A percentile compares a stretch with the other conserved stretches of the same genome.
These are phyloP conservation scores for Petunia axillaris DNA, from an alignment of 257 asterid genomes.

Conservation along the genomic window DNA sequence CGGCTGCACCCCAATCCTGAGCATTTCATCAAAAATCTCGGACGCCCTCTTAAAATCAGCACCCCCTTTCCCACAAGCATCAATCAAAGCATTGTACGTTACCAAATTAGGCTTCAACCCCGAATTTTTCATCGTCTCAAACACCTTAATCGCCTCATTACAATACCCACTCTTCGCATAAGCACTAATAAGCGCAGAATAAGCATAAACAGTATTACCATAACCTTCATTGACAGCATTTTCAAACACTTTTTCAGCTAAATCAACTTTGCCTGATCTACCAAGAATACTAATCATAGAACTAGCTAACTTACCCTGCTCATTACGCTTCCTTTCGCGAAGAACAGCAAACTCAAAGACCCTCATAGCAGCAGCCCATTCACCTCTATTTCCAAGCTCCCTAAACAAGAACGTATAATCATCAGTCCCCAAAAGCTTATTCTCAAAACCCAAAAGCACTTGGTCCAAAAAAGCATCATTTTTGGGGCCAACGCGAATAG, in stretches of 20 bases:
- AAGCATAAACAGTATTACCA: conserved; percentile 83
- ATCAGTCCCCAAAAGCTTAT: conserved; percentile 66
- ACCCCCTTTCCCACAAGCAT: conserved; percentile 98
- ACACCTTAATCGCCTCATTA: conserved; percentile 71
- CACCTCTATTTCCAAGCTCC: conserved; percentile 88
- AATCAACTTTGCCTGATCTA: conserved; percentile 79
- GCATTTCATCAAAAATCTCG: conserved; percentile 70
- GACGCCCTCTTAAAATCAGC: conserved; percentile 86
- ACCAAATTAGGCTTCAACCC: conserved; percentile 91
- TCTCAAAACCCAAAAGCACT: conserved; percentile 48
- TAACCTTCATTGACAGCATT: conserved; percentile 69
- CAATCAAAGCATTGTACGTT: conserved; percentile 84
- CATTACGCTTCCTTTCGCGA: conserved; percentile 60
- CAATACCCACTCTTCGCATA: conserved; percentile 88
- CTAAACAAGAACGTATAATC: conserved; percentile 75
- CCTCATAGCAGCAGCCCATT: conserved; percentile 62
- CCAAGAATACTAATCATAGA: conserved; percentile 94
- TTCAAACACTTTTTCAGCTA: conserved; percentile 72
- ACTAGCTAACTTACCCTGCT: conserved; percentile 79
- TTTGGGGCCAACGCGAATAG: conserved; percentile 37
- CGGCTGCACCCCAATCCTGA: conserved; percentile 70
- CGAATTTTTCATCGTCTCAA: conserved; percentile 69
- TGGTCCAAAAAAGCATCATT: conserved; percentile 42
- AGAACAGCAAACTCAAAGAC: conserved; percentile 78
- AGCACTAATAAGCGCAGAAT: conserved; percentile 87